phyloP scores from a whole-genome alignment of 2,329 filamentous ascomycete species.

The Colletotrichum shisoi region DNA sequence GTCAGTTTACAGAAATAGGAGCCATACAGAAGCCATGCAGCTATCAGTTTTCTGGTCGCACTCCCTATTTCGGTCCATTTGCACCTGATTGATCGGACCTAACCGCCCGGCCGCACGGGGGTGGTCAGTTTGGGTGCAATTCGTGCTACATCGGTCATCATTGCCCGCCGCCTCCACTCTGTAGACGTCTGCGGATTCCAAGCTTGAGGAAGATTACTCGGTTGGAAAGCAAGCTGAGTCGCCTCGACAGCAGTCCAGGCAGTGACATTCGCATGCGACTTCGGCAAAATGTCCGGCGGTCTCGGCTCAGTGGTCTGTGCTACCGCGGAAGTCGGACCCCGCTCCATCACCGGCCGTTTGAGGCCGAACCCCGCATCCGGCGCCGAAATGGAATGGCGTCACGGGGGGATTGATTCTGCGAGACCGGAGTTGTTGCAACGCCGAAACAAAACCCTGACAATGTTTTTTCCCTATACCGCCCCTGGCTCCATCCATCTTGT shows the following conservation, averaged over 20 bases:
- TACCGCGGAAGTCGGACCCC: neutral
- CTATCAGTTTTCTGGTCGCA: conserved; percentile 1
- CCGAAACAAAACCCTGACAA: neutral
- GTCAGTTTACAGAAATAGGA: neutral
- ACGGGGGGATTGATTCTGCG: neutral
- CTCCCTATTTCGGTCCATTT: conserved; percentile 6
- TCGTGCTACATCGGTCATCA: neutral
- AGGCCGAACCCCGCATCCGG: neutral
- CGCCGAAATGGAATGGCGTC: neutral
- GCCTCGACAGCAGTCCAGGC: conserved; percentile 1
- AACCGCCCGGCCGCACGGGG: conserved; percentile 3
- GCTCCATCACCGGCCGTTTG: neutral
- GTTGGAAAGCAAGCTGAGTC: neutral
- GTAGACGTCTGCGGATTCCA: neutral
- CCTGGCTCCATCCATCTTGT: neutral
- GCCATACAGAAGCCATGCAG: conserved; percentile 1
- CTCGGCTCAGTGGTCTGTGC: conserved; percentile 21
- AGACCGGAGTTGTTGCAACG: neutral
- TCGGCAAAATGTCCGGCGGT: neutral
- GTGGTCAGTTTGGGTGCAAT: neutral
- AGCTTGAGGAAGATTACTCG: neutral
- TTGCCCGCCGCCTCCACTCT: neutral
- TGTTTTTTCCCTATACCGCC: neutral
- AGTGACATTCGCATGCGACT: conserved; percentile 14
- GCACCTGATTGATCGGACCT: conserved; percentile 1